Conservation (phyloP, 164 flowering plant genomes). For the Pachysandra terminalis region DNA sequence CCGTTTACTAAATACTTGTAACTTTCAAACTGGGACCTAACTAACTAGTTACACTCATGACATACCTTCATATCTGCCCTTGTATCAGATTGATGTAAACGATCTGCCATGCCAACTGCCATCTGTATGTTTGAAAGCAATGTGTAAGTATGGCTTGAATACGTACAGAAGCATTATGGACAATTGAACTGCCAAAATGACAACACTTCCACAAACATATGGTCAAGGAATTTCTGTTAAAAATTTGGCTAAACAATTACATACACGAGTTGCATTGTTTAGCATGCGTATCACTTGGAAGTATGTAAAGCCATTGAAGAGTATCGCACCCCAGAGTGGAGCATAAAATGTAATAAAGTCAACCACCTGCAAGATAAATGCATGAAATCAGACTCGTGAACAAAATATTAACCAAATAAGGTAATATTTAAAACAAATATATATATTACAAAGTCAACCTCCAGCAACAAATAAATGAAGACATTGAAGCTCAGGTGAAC, state of each 20-base stretch:
- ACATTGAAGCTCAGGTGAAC: not conserved
- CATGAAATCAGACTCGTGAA: constrained; percentile 7
- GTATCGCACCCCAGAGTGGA: constrained; percentile 97
- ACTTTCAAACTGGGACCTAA: not conserved
- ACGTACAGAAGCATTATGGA: not conserved
- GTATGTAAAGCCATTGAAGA: constrained; percentile 90
- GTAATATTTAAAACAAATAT: no score
- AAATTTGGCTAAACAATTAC: constrained; percentile 17
- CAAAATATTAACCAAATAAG: not conserved
- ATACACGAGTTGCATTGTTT: constrained; percentile 92
- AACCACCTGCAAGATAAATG: constrained; percentile 62
- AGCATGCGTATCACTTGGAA: constrained; percentile 99
- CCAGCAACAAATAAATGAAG: no score
- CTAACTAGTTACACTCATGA: not conserved
- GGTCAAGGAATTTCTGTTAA: not conserved
- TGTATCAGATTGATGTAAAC: constrained; percentile 54
- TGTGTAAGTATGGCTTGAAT: constrained; percentile 8
- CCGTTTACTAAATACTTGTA: not conserved
- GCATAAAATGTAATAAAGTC: constrained; percentile 89
- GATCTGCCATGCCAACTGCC: constrained; percentile 93
- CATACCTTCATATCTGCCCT: constrained; percentile 83
- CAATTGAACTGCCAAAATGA: not conserved
- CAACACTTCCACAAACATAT: not conserved
- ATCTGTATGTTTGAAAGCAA: constrained; percentile 53
- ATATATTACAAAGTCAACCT: no score